Evolutionary conservation across 208 protist species (phyloP).

Genomic region (Crithidia sp.): DNA sequence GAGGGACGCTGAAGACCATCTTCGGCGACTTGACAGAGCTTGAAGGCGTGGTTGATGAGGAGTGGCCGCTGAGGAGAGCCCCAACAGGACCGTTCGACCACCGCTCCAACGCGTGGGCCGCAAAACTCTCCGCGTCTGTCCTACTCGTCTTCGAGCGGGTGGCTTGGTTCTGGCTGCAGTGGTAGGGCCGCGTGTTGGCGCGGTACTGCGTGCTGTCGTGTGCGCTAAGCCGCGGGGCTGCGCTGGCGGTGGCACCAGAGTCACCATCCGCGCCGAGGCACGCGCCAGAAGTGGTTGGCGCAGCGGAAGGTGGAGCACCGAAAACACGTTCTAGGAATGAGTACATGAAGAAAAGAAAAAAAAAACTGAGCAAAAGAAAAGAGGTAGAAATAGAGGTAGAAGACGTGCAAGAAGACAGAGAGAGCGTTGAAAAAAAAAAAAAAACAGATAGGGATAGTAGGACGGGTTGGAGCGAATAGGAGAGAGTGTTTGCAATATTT

Average conservation of each 20-base stretch:
- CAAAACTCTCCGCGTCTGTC: conserved; percentile 1
- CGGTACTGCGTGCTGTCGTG: conserved; percentile 25
- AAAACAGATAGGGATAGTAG: too few relatives aligned
- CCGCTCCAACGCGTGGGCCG: background rate
- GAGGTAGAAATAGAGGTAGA: too few relatives aligned
- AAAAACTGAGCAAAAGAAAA: background rate
- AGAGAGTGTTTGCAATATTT: too few relatives aligned
- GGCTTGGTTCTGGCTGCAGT: conserved; percentile 31
- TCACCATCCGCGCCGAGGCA: background rate
- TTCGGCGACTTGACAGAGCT: background rate
- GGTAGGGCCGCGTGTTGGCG: conserved; percentile 32
- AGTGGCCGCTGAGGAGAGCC: background rate
- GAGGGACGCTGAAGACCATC: background rate
- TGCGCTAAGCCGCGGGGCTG: conserved; percentile 4
- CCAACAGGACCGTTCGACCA: background rate
- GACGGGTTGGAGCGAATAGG: too few relatives aligned
- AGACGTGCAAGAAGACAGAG: background rate
- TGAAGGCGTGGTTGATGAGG: background rate
- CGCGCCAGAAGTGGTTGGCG: background rate
- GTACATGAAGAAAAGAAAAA: conserved; percentile 14
- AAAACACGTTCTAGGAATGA: conserved; percentile 29
- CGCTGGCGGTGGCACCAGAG: background rate
- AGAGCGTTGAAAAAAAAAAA: too few relatives aligned
- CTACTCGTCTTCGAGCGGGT: background rate
- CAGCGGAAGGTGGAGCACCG: conserved; percentile 4